Conservation (phyloP, 176 grass and related monocot genomes). For the Eleusine coracana region DNA sequence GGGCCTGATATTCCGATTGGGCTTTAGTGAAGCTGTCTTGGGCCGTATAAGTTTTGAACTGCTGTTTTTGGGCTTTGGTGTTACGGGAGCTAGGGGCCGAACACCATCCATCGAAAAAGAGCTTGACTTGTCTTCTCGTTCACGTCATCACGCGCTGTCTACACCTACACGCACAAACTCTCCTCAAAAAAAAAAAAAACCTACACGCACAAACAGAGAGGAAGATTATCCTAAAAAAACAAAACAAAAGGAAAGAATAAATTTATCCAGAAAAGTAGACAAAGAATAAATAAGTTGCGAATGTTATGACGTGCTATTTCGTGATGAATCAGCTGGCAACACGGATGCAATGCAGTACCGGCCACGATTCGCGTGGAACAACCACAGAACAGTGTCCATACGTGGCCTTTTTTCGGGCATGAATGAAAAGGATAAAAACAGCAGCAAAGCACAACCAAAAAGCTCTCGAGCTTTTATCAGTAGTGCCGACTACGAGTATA, state of each 20-base stretch:
- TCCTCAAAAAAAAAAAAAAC: no score
- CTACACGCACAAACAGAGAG: no score
- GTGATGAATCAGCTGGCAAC: no score
- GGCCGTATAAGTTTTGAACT: neutral
- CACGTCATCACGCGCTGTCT: no score
- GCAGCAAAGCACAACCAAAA: neutral
- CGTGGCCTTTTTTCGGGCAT: neutral
- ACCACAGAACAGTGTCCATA: neutral
- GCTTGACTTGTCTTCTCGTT: neutral
- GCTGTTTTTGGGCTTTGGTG: neutral
- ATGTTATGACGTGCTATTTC: neutral
- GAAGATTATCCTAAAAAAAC: neutral
- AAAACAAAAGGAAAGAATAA: no score
- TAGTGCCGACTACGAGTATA: neutral
- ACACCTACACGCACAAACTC: neutral
- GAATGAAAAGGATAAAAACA: neutral
- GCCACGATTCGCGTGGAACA: constrained; percentile 4
- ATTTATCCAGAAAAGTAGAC: neutral
- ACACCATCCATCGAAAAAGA: neutral
- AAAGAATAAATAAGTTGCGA: neutral
- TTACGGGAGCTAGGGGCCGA: neutral
- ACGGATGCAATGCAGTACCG: neutral
- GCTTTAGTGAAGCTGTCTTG: neutral
- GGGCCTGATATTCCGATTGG: neutral
- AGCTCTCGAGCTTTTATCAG: neutral